Percentiles rank a stretch among this genome's conserved stretches.
These are phyloP conservation scores for Lichtheimia hyalospora DNA, from an alignment of 371 early-diverging fungal species.

Conservation along the genomic window DNA sequence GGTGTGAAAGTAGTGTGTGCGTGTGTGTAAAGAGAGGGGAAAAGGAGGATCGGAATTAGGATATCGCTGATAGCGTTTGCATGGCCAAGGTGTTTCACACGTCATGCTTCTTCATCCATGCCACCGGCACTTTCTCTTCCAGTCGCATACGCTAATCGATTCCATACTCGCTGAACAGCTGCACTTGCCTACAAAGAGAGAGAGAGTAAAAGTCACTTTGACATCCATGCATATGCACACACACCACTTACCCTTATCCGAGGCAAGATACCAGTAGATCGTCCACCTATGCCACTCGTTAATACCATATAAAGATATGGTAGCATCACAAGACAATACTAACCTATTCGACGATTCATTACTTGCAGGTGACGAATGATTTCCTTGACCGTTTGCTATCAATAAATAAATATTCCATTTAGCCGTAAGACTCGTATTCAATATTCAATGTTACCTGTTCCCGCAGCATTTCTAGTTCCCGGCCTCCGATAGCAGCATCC, in stretches of 20 bases:
- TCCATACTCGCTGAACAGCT: slow-evolving; percentile 39
- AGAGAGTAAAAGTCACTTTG: neutral
- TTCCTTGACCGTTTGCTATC: slow-evolving; percentile 12
- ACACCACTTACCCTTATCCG: slow-evolving; percentile 23
- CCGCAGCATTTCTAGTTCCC: slow-evolving; percentile 23
- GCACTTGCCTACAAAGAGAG: slow-evolving; percentile 34
- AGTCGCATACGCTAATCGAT: slow-evolving; percentile 27
- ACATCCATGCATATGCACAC: neutral
- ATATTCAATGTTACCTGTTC: slow-evolving; percentile 17
- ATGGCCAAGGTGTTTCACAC: neutral
- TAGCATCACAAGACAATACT: neutral
- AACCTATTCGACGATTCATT: slow-evolving; percentile 34
- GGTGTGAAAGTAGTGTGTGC: neutral
- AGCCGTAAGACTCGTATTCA: neutral
- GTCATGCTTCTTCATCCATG: neutral
- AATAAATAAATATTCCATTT: neutral
- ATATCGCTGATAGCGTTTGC: neutral
- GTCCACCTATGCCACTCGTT: slow-evolving; percentile 14
- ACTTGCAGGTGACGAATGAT: slow-evolving; percentile 21
- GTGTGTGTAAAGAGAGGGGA: neutral
- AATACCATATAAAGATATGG: neutral
- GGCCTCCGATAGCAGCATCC: slow-evolving; percentile 31
- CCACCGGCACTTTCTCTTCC: slow-evolving; percentile 16
- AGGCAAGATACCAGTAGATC: slow-evolving; percentile 26
- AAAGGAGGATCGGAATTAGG: neutral